These are phyloP conservation scores for Lentinula novae-zelandiae DNA, from an alignment of 1,284 basidiomycete genomes.

Conservation along the genomic window DNA sequence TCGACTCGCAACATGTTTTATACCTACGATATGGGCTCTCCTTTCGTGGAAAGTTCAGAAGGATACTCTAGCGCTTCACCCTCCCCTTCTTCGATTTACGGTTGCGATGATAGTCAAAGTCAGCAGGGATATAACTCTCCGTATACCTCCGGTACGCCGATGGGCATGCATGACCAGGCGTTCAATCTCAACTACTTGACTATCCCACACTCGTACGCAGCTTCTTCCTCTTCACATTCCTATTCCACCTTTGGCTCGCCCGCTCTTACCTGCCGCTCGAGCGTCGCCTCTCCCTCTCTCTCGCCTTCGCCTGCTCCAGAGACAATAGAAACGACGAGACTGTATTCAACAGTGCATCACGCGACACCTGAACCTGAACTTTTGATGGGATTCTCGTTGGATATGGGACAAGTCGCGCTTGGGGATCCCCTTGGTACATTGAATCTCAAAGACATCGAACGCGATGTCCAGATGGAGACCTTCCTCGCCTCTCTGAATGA, in stretches of 20 bases:
- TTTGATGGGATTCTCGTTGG: not conserved
- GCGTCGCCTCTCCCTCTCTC: not conserved
- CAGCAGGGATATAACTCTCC: not conserved
- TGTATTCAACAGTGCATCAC: not conserved
- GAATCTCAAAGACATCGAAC: not conserved
- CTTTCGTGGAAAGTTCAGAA: not conserved
- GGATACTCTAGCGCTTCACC: not conserved
- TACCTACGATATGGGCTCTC: not conserved
- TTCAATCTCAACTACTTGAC: not conserved
- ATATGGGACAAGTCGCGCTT: not conserved
- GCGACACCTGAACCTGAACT: not conserved
- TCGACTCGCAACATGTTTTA: not conserved
- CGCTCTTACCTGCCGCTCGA: not conserved
- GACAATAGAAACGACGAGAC: not conserved
- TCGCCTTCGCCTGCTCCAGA: slow-evolving; percentile 2
- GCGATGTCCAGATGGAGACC: not conserved
- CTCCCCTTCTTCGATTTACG: not conserved
- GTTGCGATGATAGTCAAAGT: not conserved
- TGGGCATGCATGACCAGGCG: not conserved
- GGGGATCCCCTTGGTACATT: not conserved
- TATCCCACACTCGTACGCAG: not conserved
- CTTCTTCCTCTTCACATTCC: not conserved
- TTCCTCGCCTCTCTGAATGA: not conserved
- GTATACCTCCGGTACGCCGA: too few relatives aligned
- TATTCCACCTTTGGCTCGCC: not conserved